Percentiles rank a stretch among this genome's conserved stretches.
phyloP scores from a whole-genome alignment of 2,329 filamentous ascomycete species.

The Chrysoporthe cubensis region DNA sequence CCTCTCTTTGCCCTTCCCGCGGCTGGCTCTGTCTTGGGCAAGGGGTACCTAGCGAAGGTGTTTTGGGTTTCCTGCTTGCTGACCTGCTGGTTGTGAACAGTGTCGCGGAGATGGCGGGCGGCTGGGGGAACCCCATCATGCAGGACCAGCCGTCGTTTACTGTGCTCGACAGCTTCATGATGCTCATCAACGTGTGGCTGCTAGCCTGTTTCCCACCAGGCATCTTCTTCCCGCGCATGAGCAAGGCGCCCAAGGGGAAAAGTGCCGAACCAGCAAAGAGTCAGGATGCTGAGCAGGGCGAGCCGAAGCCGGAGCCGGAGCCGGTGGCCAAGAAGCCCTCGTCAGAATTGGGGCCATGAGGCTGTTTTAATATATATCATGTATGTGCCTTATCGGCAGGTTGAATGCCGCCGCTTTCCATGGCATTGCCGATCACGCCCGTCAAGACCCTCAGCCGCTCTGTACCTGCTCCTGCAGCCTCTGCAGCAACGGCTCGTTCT shows the following conservation, averaged over 20 bases:
- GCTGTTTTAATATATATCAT: not conserved
- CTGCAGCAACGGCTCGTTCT: constrained; percentile 26
- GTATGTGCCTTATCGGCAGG: not conserved
- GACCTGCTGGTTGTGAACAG: constrained; percentile 38
- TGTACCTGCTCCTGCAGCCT: constrained; percentile 28
- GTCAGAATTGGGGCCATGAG: not conserved
- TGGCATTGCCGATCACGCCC: not conserved
- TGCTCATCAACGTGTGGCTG: constrained; percentile 53
- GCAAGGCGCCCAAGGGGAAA: constrained; percentile 29
- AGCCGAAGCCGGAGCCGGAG: constrained; percentile 16
- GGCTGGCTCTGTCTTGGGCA: not conserved
- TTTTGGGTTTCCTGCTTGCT: not conserved
- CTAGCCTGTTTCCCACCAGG: constrained; percentile 60
- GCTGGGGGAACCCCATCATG: constrained; percentile 68
- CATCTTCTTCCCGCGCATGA: constrained; percentile 60
- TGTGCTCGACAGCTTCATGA: constrained; percentile 59
- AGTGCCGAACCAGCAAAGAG: constrained; percentile 33
- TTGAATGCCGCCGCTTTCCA: not conserved
- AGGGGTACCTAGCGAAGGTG: not conserved
- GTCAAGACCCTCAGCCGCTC: constrained; percentile 4
- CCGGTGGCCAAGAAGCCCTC: constrained; percentile 6
- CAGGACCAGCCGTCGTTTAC: constrained; percentile 64
- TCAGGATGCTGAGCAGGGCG: constrained; percentile 31
- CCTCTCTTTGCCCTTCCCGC: not conserved
- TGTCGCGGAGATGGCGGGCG: constrained; percentile 66